Conservation (phyloP, 83 land plant genomes). For the Thuja plicata region DNA sequence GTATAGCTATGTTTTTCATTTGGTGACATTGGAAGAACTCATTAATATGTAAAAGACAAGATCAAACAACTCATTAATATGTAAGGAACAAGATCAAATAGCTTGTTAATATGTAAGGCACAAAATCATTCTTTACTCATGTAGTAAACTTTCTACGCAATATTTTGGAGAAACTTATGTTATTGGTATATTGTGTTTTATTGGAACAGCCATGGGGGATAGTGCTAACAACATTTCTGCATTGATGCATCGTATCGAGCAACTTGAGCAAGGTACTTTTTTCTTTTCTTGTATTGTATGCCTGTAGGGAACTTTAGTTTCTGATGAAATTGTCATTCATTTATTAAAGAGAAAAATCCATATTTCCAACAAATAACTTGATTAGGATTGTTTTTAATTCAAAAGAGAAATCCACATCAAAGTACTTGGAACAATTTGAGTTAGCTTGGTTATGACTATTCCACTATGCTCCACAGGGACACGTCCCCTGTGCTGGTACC, state of each 20-base stretch:
- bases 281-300: not conserved
- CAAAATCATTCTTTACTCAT: not conserved
- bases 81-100: not conserved
- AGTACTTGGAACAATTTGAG: not conserved
- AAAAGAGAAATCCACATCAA: not conserved
- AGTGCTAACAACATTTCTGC: conserved; percentile 25
- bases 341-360: not conserved
- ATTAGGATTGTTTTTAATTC: not conserved
- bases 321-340: not conserved
- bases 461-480: no score
- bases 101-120: not conserved
- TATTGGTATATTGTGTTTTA: not conserved
- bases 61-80: not conserved
- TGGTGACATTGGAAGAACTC: not conserved
- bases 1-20: not conserved
- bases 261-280: conserved; percentile 49
- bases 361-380: not conserved
- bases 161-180: not conserved
- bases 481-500: no score
- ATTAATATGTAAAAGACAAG: not conserved
- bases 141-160: not conserved
- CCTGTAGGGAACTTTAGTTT: not conserved
- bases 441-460: not conserved
- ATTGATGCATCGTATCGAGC: conserved; percentile 32
- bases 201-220: conserved; percentile 27